These are phyloP conservation scores for Oryza officinalis DNA, from an alignment of 176 grass and related monocot genomes.

Conservation along the genomic window DNA sequence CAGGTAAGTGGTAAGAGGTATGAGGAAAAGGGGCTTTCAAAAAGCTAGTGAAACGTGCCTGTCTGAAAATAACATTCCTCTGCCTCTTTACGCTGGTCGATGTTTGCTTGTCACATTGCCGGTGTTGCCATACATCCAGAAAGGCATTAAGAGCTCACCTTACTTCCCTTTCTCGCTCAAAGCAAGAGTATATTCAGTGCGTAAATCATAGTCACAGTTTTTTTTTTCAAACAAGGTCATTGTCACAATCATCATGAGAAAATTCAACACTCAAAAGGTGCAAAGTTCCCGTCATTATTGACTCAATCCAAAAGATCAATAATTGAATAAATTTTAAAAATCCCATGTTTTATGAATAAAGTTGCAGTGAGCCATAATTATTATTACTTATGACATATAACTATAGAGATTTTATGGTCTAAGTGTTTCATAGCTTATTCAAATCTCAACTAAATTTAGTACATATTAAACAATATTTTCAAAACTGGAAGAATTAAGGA, in stretches of 20 bases:
- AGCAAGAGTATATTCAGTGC: background rate
- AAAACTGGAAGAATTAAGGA: no score
- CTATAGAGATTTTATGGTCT: no score
- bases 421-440: no score
- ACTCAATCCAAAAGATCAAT: background rate
- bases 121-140: background rate
- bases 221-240: background rate
- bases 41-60: background rate
- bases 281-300: background rate
- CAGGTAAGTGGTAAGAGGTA: no score
- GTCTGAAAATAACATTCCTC: background rate
- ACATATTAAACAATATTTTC: no score
- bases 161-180: background rate
- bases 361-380: no score
- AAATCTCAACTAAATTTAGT: no score
- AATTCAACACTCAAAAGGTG: background rate
- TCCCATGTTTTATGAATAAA: no score
- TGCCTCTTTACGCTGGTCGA: constrained; percentile 16
- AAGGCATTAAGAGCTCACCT: background rate
- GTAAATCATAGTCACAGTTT: background rate
- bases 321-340: background rate
- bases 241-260: background rate
- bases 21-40: constrained; percentile 1
- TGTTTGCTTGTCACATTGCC: background rate
- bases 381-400: no score